Evolutionary conservation across 345 rosid species (phyloP).

Genomic region (Salix caprea): DNA sequence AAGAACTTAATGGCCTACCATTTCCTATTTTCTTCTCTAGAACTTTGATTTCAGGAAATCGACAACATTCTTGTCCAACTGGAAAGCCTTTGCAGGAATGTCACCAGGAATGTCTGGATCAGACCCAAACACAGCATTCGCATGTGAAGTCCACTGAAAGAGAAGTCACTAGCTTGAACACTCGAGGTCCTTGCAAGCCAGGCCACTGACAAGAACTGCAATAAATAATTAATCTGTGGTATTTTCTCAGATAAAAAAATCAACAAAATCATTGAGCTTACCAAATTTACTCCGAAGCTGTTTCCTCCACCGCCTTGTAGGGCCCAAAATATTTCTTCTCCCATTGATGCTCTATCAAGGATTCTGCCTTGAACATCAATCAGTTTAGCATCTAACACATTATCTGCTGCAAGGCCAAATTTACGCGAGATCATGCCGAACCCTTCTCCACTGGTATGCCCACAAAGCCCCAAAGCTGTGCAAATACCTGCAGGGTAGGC

Average conservation of each 20-base stretch:
- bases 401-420: slow-evolving; percentile 17
- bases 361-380: slow-evolving; percentile 1
- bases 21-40: neutral
- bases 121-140: slow-evolving; percentile 16
- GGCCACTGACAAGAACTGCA: neutral
- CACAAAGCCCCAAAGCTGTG: slow-evolving; percentile 13
- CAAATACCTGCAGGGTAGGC: neutral
- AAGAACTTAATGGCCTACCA: neutral
- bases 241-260: too few relatives aligned
- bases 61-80: neutral
- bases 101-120: neutral
- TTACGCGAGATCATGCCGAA: slow-evolving; percentile 1
- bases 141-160: neutral
- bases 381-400: slow-evolving; percentile 2
- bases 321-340: slow-evolving; percentile 12
- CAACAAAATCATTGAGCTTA: neutral
- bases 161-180: neutral
- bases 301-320: slow-evolving; percentile 13
- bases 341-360: slow-evolving; percentile 6
- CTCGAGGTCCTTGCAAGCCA: neutral
- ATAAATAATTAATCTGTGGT: too few relatives aligned
- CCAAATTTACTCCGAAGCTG: neutral
- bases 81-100: slow-evolving; percentile 13
- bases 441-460: slow-evolving; percentile 24
- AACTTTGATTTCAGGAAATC: neutral